Percentiles rank a stretch among this genome's conserved stretches.
phyloP scores from a whole-genome alignment of 1,284 basidiomycete species.

The Vanrija sp. region DNA sequence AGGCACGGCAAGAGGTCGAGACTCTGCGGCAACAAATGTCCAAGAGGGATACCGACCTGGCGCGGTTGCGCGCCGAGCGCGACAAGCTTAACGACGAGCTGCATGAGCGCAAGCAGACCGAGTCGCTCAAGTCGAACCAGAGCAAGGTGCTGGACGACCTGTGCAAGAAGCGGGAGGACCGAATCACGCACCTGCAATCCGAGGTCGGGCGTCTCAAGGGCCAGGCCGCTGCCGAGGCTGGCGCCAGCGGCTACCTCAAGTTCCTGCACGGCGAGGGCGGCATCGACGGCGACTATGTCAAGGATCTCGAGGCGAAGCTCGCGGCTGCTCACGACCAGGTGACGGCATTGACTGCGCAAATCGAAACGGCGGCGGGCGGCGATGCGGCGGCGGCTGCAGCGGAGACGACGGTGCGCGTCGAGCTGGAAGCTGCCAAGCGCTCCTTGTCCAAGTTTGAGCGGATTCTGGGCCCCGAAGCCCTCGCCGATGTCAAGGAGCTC shows the following conservation, averaged over 20 bases:
- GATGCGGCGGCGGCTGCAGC: conserved; percentile 18
- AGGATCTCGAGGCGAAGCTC: conserved; percentile 59
- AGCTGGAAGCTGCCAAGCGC: conserved; percentile 40
- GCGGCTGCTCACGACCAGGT: conserved; percentile 43
- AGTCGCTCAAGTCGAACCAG: conserved; percentile 60
- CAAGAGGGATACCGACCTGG: conserved; percentile 69
- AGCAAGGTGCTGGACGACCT: conserved; percentile 68
- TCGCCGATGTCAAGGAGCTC: conserved; percentile 55
- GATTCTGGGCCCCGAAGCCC: conserved; percentile 56
- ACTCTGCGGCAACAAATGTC: conserved; percentile 31
- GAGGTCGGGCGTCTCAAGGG: conserved; percentile 74
- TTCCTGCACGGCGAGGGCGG: conserved; percentile 63
- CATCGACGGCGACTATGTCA: conserved; percentile 62
- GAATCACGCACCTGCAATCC: conserved; percentile 66
- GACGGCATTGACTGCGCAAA: conserved; percentile 20
- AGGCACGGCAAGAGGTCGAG: conserved; percentile 37
- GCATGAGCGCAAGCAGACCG: conserved; percentile 65
- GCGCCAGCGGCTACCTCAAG: conserved; percentile 66
- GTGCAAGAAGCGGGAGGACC: conserved; percentile 69
- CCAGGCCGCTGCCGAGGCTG: conserved; percentile 67
- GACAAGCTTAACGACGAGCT: conserved; percentile 72
- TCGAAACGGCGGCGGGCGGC: conserved; percentile 15
- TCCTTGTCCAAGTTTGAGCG: conserved; percentile 60
- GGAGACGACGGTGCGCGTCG: conserved; percentile 18
- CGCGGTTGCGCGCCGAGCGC: conserved; percentile 72